These are phyloP conservation scores for Wallemia mellicola DNA, from an alignment of 1,284 basidiomycete genomes.

Conservation along the genomic window DNA sequence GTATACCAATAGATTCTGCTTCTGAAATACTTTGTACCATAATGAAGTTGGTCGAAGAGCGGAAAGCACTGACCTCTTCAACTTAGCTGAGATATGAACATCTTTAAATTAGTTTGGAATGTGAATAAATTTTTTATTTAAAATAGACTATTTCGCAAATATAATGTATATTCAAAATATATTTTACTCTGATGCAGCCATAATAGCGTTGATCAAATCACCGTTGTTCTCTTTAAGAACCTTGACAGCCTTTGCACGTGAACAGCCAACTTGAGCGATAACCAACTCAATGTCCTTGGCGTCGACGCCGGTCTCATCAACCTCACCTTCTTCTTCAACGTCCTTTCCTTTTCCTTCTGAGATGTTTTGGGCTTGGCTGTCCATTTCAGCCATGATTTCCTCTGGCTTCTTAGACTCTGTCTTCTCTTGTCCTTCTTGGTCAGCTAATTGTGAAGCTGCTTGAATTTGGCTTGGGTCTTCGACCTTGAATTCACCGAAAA, in stretches of 20 bases:
- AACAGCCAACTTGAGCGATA: constrained; percentile 47
- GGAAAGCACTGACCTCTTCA: background rate
- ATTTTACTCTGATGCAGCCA: background rate
- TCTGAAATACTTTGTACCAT: background rate
- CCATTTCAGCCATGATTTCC: constrained; percentile 29
- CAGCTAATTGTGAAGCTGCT: constrained; percentile 53
- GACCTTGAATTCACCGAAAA: constrained; percentile 21
- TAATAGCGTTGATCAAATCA: constrained; percentile 23
- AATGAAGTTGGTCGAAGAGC: background rate
- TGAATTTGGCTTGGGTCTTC: constrained; percentile 74
- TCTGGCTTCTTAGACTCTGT: constrained; percentile 15
- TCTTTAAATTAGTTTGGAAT: background rate
- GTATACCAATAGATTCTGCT: constrained; percentile 20
- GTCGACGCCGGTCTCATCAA: constrained; percentile 27
- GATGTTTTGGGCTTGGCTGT: constrained; percentile 13
- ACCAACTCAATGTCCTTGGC: constrained; percentile 87
- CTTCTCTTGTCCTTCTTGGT: constrained; percentile 17
- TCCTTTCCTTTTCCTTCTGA: constrained; percentile 33
- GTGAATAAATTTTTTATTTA: background rate
- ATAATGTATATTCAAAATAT: background rate
- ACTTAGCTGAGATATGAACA: background rate
- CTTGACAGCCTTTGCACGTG: constrained; percentile 58
- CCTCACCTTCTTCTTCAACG: constrained; percentile 9
- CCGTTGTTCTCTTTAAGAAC: constrained; percentile 65
- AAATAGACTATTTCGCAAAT: background rate